Evolutionary conservation across 2,329 filamentous ascomycete genomes (phyloP).

Genomic region (Colletotrichum acutatum): DNA sequence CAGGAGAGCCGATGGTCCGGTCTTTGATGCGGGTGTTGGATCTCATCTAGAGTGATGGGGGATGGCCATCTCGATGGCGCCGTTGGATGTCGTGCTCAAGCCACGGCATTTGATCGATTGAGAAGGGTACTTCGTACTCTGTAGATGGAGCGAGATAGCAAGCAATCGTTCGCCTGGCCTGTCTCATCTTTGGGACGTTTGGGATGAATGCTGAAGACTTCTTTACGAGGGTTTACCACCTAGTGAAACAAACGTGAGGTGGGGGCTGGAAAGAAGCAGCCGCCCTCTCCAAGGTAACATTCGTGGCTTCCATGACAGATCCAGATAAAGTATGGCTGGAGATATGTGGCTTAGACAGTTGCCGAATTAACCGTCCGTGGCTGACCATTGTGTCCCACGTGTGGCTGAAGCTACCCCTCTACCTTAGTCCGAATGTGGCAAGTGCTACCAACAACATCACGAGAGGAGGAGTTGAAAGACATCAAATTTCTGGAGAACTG

Average conservation of each 20-base stretch:
- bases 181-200: background rate
- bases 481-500: conserved; percentile 28
- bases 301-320: too few species aligned
- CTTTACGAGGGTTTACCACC: background rate
- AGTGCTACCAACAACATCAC: conserved; percentile 34
- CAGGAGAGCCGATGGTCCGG: background rate
- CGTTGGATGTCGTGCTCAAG: background rate
- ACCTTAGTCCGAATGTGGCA: conserved; percentile 33
- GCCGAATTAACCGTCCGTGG: background rate
- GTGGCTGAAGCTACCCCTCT: conserved; percentile 31
- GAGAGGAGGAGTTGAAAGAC: conserved; percentile 25
- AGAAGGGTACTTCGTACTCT: background rate
- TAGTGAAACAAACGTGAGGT: conserved; percentile 17
- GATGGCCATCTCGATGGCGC: background rate
- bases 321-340: background rate
- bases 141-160: background rate
- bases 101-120: background rate
- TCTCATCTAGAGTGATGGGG: background rate
- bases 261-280: background rate
- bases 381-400: background rate
- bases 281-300: too few species aligned
- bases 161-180: background rate
- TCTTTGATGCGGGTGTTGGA: background rate
- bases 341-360: background rate
- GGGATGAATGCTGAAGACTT: conserved; percentile 5